Percentiles rank a stretch among this genome's conserved stretches.
These are phyloP conservation scores for Protomyces pachydermus DNA, from an alignment of 1,139 yeast genomes.

Conservation along the genomic window DNA sequence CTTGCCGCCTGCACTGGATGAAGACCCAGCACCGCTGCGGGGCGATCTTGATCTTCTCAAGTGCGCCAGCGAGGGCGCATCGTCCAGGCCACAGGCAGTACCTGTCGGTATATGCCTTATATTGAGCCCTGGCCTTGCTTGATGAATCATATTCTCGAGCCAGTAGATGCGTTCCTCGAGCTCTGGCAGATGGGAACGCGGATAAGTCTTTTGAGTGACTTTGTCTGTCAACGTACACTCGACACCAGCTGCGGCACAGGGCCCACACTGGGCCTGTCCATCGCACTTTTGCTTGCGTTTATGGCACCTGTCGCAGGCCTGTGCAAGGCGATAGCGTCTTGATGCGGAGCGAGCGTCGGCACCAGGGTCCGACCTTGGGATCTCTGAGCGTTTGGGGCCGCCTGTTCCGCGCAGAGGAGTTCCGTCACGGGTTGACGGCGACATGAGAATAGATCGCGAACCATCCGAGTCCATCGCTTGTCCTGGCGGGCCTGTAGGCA, in stretches of 20 bases:
- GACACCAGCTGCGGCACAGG: constrained; percentile 21
- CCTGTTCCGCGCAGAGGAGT: neutral
- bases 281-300: constrained; percentile 21
- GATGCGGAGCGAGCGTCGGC: neutral
- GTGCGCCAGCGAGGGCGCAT: neutral
- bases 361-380: neutral
- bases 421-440: neutral
- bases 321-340: neutral
- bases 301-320: constrained; percentile 10
- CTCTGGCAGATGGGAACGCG: constrained; percentile 21
- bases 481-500: no score
- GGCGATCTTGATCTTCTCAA: neutral
- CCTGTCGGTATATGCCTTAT: constrained; percentile 7
- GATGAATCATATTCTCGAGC: constrained; percentile 15
- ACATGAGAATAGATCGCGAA: neutral
- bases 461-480: no score
- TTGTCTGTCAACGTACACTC: constrained; percentile 24
- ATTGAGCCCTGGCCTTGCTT: constrained; percentile 1
- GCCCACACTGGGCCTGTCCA: constrained; percentile 20
- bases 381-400: neutral
- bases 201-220: constrained; percentile 10
- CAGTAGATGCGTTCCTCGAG: constrained; percentile 22
- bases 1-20: neutral
- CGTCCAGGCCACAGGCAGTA: neutral
- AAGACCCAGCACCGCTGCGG: neutral